A percentile compares a stretch with the other conserved stretches of the same genome.
These are phyloP conservation scores for Nitzschia sp. DNA, from an alignment of 108 stramenopile genomes.

Conservation along the genomic window DNA sequence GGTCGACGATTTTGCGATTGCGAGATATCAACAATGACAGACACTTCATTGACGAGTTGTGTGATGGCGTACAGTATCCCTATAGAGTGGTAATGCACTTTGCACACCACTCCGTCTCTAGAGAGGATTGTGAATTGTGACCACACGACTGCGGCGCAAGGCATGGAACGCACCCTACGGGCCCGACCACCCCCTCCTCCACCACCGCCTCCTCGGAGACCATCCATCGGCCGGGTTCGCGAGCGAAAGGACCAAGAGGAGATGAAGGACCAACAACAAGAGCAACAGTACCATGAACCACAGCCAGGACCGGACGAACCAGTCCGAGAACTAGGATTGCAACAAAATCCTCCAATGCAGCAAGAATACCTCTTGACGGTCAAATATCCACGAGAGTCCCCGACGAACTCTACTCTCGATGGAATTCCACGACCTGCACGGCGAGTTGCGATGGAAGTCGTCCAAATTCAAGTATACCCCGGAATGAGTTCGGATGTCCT, in stretches of 20 bases:
- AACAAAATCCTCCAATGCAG: neutral
- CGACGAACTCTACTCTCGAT: neutral
- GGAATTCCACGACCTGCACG: neutral
- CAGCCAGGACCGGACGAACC: neutral
- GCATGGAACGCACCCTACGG: too few species aligned
- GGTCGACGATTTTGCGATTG: too few species aligned
- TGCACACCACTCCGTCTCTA: too few species aligned
- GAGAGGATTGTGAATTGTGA: too few species aligned
- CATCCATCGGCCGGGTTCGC: neutral
- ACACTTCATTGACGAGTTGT: too few species aligned
- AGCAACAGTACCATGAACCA: neutral
- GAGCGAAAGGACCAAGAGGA: neutral
- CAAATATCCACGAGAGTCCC: neutral
- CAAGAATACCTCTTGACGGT: neutral
- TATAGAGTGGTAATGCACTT: too few species aligned
- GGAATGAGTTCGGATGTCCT: conserved; percentile 7
- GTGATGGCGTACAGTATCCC: too few species aligned
- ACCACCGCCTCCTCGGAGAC: conserved; percentile 4
- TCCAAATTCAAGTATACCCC: conserved; percentile 10
- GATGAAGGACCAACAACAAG: neutral
- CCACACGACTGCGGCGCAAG: too few species aligned
- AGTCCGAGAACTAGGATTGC: neutral
- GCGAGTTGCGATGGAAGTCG: neutral
- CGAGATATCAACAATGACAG: too few species aligned
- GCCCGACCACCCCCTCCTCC: conserved; percentile 5